Base-by-base conservation (phyloP, 441 rosid species). In the Arabidopsis lyrata region DNA sequence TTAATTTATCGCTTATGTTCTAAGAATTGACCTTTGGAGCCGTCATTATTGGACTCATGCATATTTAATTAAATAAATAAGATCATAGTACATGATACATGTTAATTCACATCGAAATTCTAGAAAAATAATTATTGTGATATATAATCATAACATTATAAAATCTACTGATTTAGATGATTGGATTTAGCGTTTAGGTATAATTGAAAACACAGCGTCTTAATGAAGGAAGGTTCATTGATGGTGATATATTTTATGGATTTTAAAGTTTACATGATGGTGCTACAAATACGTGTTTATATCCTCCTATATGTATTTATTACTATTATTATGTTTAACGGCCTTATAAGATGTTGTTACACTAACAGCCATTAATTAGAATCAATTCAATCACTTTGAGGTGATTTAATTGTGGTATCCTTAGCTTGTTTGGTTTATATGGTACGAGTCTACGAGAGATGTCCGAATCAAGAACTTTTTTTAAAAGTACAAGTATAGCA, bases 151-250 rank as follows among this genome's bases (percentile, higher is more conserved):
- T 18, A 34, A 16, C 41, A 63, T 9, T 8, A 22, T 2, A 3
- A 45, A 73, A 56, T 61, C 57, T 50, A 67, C 61, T 57, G 54
- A 64, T 67, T 68, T 34, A 60, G 56, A 68, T 61, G 56, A 75
- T 75, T 75, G 58, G 20, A 31, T 45, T 59, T 50, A 57, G 27
- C 59, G 11, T 67, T 60, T 59, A n/a, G 56, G 74, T 62, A 34
- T 68, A 53, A 54, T 68, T 47, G 39, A 63, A 63, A 68, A 27
- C 18, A 29, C 59, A 76, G 65, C 60, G 65, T 76, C 44, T 55
- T 63, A 11, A n/a, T 5, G 54, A 69, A 76, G 79, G 54, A 69
- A 76, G 79, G 29, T 60, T 59, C 48, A 0, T 52, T 12, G 22
- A 41, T 67, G 49, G 31, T 41, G 12, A 61, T 1, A 27, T 42